Conservation (phyloP, 2,329 filamentous ascomycete species). For the Cladosporium sp. region DNA sequence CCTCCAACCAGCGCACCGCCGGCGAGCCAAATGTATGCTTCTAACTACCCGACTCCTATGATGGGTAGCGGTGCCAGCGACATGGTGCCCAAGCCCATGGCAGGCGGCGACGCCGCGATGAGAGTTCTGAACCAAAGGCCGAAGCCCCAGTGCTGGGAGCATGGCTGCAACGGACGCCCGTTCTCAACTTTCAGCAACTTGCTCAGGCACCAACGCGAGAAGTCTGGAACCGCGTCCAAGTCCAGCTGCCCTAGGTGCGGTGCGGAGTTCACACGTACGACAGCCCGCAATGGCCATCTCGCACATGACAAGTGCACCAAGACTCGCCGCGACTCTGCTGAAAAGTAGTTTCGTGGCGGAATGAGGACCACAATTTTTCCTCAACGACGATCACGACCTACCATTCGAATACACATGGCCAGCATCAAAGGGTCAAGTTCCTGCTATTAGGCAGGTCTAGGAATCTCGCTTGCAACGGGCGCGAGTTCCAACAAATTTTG, state of each 20-base stretch:
- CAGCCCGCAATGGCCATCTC: slow-evolving; percentile 81
- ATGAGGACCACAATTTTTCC: neutral
- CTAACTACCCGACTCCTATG: slow-evolving; percentile 25
- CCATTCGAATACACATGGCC: neutral
- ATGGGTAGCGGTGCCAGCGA: slow-evolving; percentile 22
- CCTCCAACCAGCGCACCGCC: slow-evolving; percentile 24
- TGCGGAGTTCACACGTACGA: slow-evolving; percentile 87
- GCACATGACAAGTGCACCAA: slow-evolving; percentile 85
- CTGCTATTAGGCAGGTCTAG: no score
- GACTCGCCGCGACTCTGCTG: slow-evolving; percentile 52
- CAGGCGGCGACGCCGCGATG: slow-evolving; percentile 25
- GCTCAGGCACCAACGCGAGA: slow-evolving; percentile 87
- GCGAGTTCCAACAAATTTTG: neutral
- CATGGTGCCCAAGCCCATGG: slow-evolving; percentile 19
- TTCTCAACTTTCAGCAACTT: slow-evolving; percentile 97
- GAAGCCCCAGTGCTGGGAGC: slow-evolving; percentile 97
- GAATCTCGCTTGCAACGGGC: no score
- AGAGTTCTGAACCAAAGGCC: slow-evolving; percentile 46
- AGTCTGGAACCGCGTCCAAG: slow-evolving; percentile 85
- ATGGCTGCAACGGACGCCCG: slow-evolving; percentile 91
- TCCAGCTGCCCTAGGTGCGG: slow-evolving; percentile 87
- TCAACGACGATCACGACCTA: neutral
- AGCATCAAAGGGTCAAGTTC: neutral
- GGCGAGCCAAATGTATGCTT: slow-evolving; percentile 22
- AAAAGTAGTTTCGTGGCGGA: slow-evolving; percentile 14